A percentile compares a stretch with the other conserved stretches of the same genome.
These are phyloP conservation scores for Aspergillus amoenus DNA, from an alignment of 2,329 filamentous ascomycete genomes.

Conservation along the genomic window DNA sequence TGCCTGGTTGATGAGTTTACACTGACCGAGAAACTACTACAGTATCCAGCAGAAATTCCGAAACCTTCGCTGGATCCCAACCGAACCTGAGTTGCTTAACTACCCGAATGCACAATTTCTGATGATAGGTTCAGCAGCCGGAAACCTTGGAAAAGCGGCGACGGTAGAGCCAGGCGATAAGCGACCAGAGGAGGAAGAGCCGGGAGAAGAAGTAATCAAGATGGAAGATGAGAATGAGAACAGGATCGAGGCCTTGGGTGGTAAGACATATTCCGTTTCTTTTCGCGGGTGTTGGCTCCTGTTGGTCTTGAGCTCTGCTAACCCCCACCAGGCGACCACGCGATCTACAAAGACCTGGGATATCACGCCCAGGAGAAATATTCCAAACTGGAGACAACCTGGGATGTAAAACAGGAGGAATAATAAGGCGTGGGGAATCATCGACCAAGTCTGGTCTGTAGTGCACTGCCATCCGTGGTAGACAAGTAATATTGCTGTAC, in stretches of 20 bases:
- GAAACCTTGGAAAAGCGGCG: constrained; percentile 35
- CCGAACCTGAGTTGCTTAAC: constrained; percentile 71
- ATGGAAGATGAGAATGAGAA: constrained; percentile 73
- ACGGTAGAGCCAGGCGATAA: constrained; percentile 41
- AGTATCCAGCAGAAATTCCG: constrained; percentile 72
- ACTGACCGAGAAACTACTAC: neutral
- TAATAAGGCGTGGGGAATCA: neutral
- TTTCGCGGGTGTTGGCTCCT: neutral
- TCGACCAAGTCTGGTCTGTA: neutral
- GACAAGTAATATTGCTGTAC: neutral
- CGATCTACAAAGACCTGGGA: constrained; percentile 60
- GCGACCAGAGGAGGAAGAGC: constrained; percentile 59
- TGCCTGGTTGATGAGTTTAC: neutral
- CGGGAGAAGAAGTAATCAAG: constrained; percentile 70
- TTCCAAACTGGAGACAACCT: constrained; percentile 62
- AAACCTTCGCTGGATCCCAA: constrained; percentile 70
- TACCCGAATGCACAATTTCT: constrained; percentile 75
- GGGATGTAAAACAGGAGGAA: constrained; percentile 37
- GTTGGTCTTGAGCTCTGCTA: neutral
- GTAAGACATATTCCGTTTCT: constrained; percentile 31
- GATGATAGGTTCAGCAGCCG: constrained; percentile 63
- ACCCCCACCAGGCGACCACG: constrained; percentile 51
- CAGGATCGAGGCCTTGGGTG: constrained; percentile 61
- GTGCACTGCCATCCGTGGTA: neutral
- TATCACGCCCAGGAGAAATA: constrained; percentile 65